These are phyloP conservation scores for Arthroderma sp. DNA, from an alignment of 2,329 filamentous ascomycete genomes.

Conservation along the genomic window DNA sequence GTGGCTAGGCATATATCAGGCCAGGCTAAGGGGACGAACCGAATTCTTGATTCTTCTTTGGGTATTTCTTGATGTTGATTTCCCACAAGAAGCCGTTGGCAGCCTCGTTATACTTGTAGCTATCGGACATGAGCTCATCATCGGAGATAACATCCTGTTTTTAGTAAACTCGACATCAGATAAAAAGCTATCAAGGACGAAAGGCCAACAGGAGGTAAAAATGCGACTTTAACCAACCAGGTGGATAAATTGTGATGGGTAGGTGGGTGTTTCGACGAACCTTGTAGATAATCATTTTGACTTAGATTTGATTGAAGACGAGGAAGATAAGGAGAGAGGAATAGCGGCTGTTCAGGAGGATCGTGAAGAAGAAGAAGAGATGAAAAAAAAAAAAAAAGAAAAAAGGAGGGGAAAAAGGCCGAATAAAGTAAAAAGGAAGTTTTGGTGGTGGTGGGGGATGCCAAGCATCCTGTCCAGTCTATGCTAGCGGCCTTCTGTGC, in stretches of 20 bases:
- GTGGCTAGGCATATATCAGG: too few species aligned
- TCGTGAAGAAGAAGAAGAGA: background rate
- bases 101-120: constrained; percentile 68
- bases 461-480: too few species aligned
- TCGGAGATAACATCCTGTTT: constrained; percentile 73
- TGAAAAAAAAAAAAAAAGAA: background rate
- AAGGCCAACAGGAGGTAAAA: constrained; percentile 3
- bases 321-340: background rate
- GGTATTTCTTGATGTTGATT: constrained; percentile 84
- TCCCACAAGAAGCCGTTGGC: constrained; percentile 67
- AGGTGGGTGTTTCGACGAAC: too few species aligned
- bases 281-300: constrained; percentile 63
- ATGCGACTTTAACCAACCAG: background rate
- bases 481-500: too few species aligned
- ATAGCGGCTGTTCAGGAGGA: too few species aligned
- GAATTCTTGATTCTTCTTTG: constrained; percentile 59
- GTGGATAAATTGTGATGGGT: background rate
- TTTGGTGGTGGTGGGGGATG: too few species aligned
- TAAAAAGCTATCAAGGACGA: constrained; percentile 6
- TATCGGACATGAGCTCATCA: constrained; percentile 96
- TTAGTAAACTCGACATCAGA: too few species aligned
- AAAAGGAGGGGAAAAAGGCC: background rate
- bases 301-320: constrained; percentile 16
- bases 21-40: constrained; percentile 37
- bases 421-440: background rate